Conservation (phyloP, 2,329 filamentous ascomycete genomes). For the Exserohilum rostratum region DNA sequence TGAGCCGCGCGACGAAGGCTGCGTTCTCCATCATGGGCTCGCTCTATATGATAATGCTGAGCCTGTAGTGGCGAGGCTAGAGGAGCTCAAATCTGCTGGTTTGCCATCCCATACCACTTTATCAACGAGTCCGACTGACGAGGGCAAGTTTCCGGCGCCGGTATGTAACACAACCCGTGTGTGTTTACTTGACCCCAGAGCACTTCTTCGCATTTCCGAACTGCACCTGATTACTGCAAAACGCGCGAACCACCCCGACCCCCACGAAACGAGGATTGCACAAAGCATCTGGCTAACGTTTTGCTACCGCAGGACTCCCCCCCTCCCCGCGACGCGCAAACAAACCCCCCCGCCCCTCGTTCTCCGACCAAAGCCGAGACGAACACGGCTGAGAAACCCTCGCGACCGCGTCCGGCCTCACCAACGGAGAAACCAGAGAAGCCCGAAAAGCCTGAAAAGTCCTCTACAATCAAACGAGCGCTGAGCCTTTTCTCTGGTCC, state of each 20-base stretch:
- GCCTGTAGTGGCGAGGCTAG: slow-evolving; percentile 38
- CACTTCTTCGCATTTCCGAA: slow-evolving; percentile 7
- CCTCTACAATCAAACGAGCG: slow-evolving; percentile 25
- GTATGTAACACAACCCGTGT: slow-evolving; percentile 24
- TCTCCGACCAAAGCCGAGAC: slow-evolving; percentile 18
- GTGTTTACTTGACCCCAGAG: slow-evolving; percentile 14
- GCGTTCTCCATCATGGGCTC: slow-evolving; percentile 57
- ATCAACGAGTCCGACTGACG: slow-evolving; percentile 47
- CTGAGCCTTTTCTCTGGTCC: slow-evolving; percentile 18
- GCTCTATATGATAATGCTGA: slow-evolving; percentile 57
- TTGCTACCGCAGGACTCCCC: slow-evolving; percentile 21
- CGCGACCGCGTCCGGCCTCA: slow-evolving; percentile 17
- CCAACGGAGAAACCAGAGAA: slow-evolving; percentile 17
- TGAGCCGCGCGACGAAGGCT: slow-evolving; percentile 54
- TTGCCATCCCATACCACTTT: slow-evolving; percentile 45
- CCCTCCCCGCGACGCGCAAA: slow-evolving; percentile 11
- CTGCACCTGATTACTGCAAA: slow-evolving; percentile 6
- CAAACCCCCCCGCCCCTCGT: slow-evolving; percentile 13
- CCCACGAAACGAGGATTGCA: slow-evolving; percentile 6
- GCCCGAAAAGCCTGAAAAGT: slow-evolving; percentile 10
- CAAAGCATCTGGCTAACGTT: slow-evolving; percentile 10
- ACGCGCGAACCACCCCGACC: slow-evolving; percentile 4
- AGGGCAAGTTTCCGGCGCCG: slow-evolving; percentile 46
- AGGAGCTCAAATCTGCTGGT: slow-evolving; percentile 48
- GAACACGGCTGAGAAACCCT: slow-evolving; percentile 23